Conservation (phyloP, 805 yeast genomes). For the Candida verbasci region DNA sequence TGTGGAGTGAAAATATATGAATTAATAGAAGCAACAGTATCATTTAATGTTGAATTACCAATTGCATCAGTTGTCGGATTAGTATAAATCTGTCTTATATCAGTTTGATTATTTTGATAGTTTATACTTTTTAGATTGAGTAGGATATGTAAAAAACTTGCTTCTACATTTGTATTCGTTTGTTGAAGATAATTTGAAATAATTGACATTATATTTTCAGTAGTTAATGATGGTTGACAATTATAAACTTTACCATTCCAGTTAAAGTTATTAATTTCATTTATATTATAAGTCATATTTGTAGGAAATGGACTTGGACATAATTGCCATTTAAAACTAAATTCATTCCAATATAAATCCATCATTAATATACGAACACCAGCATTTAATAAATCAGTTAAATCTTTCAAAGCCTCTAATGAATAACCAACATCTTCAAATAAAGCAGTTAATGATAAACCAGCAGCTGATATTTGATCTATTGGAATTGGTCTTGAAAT, state of each 20-base stretch:
- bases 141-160: conserved; percentile 28
- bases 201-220: conserved; percentile 17
- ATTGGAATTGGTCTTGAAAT: conserved; percentile 24
- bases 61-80: not conserved
- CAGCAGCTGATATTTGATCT: conserved; percentile 28
- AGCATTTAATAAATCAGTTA: conserved; percentile 26
- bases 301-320: conserved; percentile 45
- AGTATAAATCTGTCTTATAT: not conserved
- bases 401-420: conserved; percentile 11
- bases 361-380: conserved; percentile 47
- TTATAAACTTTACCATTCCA: conserved; percentile 25
- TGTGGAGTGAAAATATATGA: conserved; percentile 24
- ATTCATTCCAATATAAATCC: conserved; percentile 55
- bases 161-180: conserved; percentile 31
- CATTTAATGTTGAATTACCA: conserved; percentile 29
- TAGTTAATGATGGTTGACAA: conserved; percentile 28
- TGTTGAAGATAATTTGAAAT: conserved; percentile 15
- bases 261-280: conserved; percentile 9
- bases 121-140: conserved; percentile 9
- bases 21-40: conserved; percentile 16
- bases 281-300: conserved; percentile 16
- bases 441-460: conserved; percentile 26
- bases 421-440: conserved; percentile 30
- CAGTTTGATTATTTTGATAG: conserved; percentile 7
- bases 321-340: conserved; percentile 44